Evolutionary conservation across 768 basidiomycete genomes (phyloP), one percentile per base, ranked within the genome.

Genomic region (Trametes coccinea): DNA sequence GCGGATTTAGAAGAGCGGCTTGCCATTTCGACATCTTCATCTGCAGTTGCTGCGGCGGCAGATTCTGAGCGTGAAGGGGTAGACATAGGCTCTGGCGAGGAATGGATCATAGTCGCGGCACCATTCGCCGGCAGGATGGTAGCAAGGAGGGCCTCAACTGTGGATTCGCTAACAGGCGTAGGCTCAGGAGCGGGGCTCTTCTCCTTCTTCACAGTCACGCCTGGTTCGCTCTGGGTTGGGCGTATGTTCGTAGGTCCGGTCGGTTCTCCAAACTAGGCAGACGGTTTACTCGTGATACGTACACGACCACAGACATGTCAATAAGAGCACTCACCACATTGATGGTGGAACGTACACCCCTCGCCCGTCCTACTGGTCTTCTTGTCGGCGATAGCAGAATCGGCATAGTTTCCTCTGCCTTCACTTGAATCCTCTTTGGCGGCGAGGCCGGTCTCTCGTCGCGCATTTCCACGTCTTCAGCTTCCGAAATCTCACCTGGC

Each of bases 261-360:
- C 16, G 61, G 61, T 10, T 62, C 56, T 47, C 61, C 61, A 29
- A 62, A 62, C 61, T 62, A 30, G 22, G n/a, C 1, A 11, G 3
- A 2, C 27, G 4, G 34, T 1, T 43, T n/a, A 52, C 5, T 43
- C 8, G 41, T 9, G 16, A 17, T 41, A 10, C 4, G 27, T 45
- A 30, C 13, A 13, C 33, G 14, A 14, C 13, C 14, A 5, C 41
- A 14, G 41, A 16, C 4, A 16, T 2, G 10, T 27, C 6, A 13
- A 44, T 2, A 6, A 5, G 27, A 2, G 30, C 6, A 62, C 61
- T 53, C 37, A 62, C 61, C 46, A 62, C 61, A 39, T 62, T 30
- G 39, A 62, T 62, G 0, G 61, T 62, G 22, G 56, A 57, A 27
- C 61, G 61, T 29, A 45, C 47, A 13, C 61, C 53, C 44, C 56